Base-by-base conservation (phyloP, 805 yeast species). In the Candida adriatica region DNA sequence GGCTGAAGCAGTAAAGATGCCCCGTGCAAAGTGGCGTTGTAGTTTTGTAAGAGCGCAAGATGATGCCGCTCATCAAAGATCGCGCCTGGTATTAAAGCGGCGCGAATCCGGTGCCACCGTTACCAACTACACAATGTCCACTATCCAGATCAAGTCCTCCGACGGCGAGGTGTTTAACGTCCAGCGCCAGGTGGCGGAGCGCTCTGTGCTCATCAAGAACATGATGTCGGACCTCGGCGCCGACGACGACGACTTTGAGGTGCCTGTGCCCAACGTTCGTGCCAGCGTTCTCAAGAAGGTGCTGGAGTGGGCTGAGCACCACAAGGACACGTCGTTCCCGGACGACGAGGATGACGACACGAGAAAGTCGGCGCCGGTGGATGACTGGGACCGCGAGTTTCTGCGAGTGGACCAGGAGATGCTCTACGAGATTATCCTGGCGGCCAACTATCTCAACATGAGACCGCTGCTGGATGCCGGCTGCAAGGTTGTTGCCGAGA, bases 251-350 rank as follows among this genome's bases (percentile, higher is more conserved):
- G 81, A 77, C 24, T 75, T 78, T 42, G 83, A 76, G 39, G 81
- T 90, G 49, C 96, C 96, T 22, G 75, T 87, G 9, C 95, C 95
- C 24, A 87, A 85, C 51, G 96, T 87, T 22, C 69, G 90, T 44
- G 81, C 94, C 8, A 77, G 81, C 13, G 95, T 90, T 14, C 68
- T 90, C 60, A 75, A 81, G 56, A 86, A 87, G 54, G 90, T 90
- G n/a, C 66, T 90, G 33, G 95, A 90, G 55, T 90, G 96, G 94
- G 87, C 96, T 49, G 94, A 84, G 51, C 92, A 90, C 56, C 96
- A 90, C 65, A 82, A 79, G 56, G 87, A 84, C 53, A 72, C 82
- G 8, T 66, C 66, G 13, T 79, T 79, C 58, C 83, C 84, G 13
- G 86, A 78, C 41, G 88, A 79, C 33, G 85, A 75, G 36, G 95